Evolutionary conservation across 768 basidiomycete species (phyloP).

Genomic region (Asterophora parasitica): DNA sequence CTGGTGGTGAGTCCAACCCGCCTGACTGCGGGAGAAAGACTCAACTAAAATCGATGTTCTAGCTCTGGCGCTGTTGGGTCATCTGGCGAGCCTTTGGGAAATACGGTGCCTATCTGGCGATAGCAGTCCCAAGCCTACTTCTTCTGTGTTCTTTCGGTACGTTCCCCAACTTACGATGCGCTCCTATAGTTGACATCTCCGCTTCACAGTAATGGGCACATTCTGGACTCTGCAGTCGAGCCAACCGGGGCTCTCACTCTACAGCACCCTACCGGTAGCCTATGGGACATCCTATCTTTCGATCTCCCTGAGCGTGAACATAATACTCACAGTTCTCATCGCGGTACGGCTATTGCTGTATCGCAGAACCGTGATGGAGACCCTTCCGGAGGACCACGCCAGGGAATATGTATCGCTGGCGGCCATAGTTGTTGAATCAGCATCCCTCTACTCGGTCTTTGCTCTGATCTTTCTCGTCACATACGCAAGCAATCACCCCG

Average conservation of each 20-base stretch:
- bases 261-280: slow-evolving; percentile 29
- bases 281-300: slow-evolving; percentile 35
- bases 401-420: slow-evolving; percentile 32
- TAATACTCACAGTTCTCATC: slow-evolving; percentile 37
- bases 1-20: slow-evolving; percentile 31
- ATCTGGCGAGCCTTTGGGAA: slow-evolving; percentile 37
- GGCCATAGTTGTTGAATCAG: slow-evolving; percentile 39
- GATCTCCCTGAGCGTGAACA: slow-evolving; percentile 36
- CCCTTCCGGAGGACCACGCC: slow-evolving; percentile 30
- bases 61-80: slow-evolving; percentile 46
- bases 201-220: slow-evolving; percentile 32
- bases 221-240: slow-evolving; percentile 40
- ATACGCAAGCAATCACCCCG: slow-evolving; percentile 35
- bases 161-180: slow-evolving; percentile 9
- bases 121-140: slow-evolving; percentile 31
- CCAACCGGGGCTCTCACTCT: slow-evolving; percentile 35
- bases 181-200: background rate
- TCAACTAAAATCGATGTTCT: background rate
- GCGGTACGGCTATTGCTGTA: slow-evolving; percentile 29
- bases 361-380: slow-evolving; percentile 23
- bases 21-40: background rate
- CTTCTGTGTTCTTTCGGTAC: slow-evolving; percentile 38
- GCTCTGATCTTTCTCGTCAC: slow-evolving; percentile 36
- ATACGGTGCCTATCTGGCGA: slow-evolving; percentile 25
- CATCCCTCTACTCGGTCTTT: slow-evolving; percentile 38